Base-by-base conservation (phyloP, 495 filamentous ascomycete genomes). In the Aspergillus campestris region DNA sequence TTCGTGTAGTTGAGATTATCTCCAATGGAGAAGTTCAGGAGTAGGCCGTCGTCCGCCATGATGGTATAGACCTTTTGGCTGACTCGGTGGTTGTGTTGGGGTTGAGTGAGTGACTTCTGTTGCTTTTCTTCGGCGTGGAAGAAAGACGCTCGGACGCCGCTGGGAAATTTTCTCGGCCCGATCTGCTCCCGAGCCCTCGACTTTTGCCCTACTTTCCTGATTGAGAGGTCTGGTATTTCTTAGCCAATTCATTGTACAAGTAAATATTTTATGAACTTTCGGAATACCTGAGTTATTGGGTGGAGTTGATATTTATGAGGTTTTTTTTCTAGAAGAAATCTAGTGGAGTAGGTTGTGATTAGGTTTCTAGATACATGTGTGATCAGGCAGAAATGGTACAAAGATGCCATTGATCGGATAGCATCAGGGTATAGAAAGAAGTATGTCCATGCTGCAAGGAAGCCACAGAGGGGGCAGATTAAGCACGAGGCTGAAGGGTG, bases 11-110 rank as follows among this genome's bases (percentile, higher is more conserved):
- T 62, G 11, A 24, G 18, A 24, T 70, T 73, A 51, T 86, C 85
- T 10, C 75, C 72, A 28, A 92, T 69, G 44, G 84, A 77, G 59
- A 96, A 96, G 60, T 98, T 97, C 61, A 96, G 73, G 38, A 96
- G 77, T 79, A 98, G 84, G 40, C 87, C 89, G 82, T 94, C 86
- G 70, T 96, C 89, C 14, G 88, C 87, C 90, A 95, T 58, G 37
- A 41, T 96, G 48, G 40, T 24, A 24, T 24, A 4, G 4, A 24
- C 18, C 18, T 52, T 7, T 41, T n/a, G 12, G 42, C 5, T 29
- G 31, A 30, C 9, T 11, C 13, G 24, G 8, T 8, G 18, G 30
- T 11, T 37, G 28, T 42, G 37, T 41, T 41, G 28, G 24, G 27
- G 31, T 33, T 38, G 34, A 34, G 27, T 38, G 28, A 35, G 44